Evolutionary conservation across 108 stramenopile genomes (phyloP).

Genomic region (Pseudonitzschia delicatissima): DNA sequence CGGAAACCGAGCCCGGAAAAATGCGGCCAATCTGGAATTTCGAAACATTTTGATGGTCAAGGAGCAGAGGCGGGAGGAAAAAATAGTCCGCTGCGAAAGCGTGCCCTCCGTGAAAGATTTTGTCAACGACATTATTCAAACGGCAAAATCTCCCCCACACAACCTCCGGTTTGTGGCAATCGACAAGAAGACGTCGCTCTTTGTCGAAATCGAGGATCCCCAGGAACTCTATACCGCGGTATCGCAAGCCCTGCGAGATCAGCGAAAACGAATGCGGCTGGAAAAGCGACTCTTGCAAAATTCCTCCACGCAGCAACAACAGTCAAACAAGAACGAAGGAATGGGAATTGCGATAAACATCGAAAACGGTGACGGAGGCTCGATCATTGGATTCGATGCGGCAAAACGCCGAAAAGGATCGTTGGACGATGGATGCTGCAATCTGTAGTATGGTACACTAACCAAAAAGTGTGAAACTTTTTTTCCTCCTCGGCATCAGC

Average conservation of each 20-base stretch:
- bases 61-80: background rate
- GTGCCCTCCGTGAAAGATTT: background rate
- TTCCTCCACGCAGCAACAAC: no score
- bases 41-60: background rate
- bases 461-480: no score
- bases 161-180: background rate
- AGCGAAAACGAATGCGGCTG: background rate
- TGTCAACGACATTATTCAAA: background rate
- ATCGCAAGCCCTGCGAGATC: background rate
- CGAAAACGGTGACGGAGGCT: background rate
- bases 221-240: background rate
- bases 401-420: background rate
- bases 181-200: background rate
- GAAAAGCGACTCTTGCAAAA: no score
- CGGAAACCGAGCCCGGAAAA: background rate
- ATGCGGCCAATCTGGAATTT: background rate
- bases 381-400: background rate
- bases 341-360: background rate
- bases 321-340: background rate
- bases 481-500: no score
- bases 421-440: no score
- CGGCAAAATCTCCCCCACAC: background rate
- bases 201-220: background rate
- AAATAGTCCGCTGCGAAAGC: background rate
- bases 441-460: no score